Conservation (phyloP, 169 alveolate genomes). For the Babesia ovis region DNA sequence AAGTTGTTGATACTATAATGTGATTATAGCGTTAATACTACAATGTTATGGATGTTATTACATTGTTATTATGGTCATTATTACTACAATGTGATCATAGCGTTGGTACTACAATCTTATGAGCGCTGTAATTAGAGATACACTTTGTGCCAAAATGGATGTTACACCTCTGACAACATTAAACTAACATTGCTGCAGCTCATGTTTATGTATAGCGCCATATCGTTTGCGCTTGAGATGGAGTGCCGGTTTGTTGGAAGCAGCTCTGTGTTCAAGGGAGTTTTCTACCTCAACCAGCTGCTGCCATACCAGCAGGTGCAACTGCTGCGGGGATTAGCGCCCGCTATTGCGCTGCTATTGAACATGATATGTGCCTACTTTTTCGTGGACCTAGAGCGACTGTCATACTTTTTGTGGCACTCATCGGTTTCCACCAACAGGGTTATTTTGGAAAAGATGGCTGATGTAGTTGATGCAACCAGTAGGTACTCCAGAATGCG, state of each 20-base stretch:
- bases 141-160: too few relatives aligned
- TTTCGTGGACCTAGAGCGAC: conserved; percentile 34
- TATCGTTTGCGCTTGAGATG: conserved; percentile 57
- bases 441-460: conserved; percentile 51
- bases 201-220: conserved; percentile 40
- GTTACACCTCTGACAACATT: background rate
- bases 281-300: conserved; percentile 45
- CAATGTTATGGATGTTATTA: background rate
- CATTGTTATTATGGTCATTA: too few relatives aligned
- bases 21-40: background rate
- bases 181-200: conserved; percentile 14
- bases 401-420: conserved; percentile 46
- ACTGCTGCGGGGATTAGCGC: conserved; percentile 48
- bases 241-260: conserved; percentile 40
- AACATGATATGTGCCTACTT: conserved; percentile 29
- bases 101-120: too few relatives aligned
- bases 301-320: conserved; percentile 53
- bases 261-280: conserved; percentile 1
- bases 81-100: too few relatives aligned
- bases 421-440: conserved; percentile 56
- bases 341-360: conserved; percentile 35
- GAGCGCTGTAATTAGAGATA: too few relatives aligned
- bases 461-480: conserved; percentile 58
- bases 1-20: background rate
- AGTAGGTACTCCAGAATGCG: conserved; percentile 5